Evolutionary conservation across 2,329 filamentous ascomycete species (phyloP), one percentile per base, ranked within the genome.

Genomic region (Xylariaceae sp.): DNA sequence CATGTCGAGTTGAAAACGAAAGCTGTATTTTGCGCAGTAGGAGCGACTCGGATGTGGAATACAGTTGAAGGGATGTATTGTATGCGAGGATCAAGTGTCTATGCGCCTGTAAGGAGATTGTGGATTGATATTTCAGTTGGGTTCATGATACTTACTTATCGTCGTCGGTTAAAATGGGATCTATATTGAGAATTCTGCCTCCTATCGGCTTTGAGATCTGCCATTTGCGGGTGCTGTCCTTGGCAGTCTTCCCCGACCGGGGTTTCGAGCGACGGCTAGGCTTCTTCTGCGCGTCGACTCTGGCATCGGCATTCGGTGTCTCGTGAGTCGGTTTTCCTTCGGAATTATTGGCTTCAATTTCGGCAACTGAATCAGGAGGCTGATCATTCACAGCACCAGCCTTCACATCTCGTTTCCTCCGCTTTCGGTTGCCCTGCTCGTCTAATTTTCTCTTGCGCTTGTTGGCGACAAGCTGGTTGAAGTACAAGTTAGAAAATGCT

Each of bases 41-140:
- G 48, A 95, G 80, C 1, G 94, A 97, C 52, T 90, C 91, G 60
- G 82, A 76, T 32, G 89, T 83, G 1, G 88, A 88, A 71, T 94
- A 95, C 30, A 96, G 80, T 68, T 91, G 87, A 51, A 96, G 76
- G 7, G 86, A 86, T 31, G 82, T 85, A 57, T 85, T 81, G 65
- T 89, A 89, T 34, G 86, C 82, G 53, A 95, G 70, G 54, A 96
- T 84, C 40, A 96, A 69, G 71, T 86, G 80, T 67, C 89, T 90
- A 39, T 39, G n/a, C 6, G 3, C 43, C 32, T 56, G 64, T 73
- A 50, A 72, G 44, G 6, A 37, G 29, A 27, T 44, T 50, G 41
- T 39, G 9, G 7, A 32, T 47, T 47, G 30, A 26, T 12, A n/a
- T 44, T 11, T 35, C 12, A 6, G 12, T 41, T 39, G 30, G 4